These are phyloP conservation scores for California macrophylla DNA, from an alignment of 441 rosid species.

Conservation along the genomic window DNA sequence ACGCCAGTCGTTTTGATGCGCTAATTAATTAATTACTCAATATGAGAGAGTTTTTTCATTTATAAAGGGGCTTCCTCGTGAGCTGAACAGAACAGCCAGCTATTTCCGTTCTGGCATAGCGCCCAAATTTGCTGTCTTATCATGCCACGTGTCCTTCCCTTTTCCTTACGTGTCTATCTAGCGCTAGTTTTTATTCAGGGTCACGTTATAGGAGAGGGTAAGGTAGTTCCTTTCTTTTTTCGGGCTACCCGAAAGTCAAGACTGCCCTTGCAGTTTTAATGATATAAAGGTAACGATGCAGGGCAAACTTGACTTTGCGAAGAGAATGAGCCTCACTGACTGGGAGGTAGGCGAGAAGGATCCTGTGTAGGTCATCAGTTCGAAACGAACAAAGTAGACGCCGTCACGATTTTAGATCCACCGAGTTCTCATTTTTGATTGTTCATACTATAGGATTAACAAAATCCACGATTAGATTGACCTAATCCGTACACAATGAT, in stretches of 20 bases:
- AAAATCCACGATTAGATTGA: constrained; percentile 9
- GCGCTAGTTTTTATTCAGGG: neutral
- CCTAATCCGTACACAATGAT: neutral
- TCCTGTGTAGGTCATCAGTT: constrained; percentile 21
- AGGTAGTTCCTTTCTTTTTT: constrained; percentile 7
- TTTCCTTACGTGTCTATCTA: constrained; percentile 37
- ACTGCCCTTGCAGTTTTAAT: neutral
- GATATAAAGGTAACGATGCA: neutral
- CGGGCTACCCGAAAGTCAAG: neutral
- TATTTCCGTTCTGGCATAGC: constrained; percentile 22
- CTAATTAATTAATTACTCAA: too few relatives aligned
- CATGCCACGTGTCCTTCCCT: constrained; percentile 30
- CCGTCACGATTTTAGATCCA: constrained; percentile 13
- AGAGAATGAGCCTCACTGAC: constrained; percentile 22
- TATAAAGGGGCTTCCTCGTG: neutral
- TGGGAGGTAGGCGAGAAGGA: constrained; percentile 24
- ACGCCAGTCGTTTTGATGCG: neutral
- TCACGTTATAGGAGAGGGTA: neutral
- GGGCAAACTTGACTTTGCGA: constrained; percentile 21
- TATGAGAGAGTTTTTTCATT: too few relatives aligned
- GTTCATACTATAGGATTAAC: neutral
- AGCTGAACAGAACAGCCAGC: constrained; percentile 19
- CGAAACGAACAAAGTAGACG: constrained; percentile 14
- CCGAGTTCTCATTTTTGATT: neutral
- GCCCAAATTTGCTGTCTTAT: constrained; percentile 13